Percentiles rank a stretch among this genome's conserved stretches.
Conservation (phyloP, 2,329 filamentous ascomycete genomes). For the Exophiala sp. region DNA sequence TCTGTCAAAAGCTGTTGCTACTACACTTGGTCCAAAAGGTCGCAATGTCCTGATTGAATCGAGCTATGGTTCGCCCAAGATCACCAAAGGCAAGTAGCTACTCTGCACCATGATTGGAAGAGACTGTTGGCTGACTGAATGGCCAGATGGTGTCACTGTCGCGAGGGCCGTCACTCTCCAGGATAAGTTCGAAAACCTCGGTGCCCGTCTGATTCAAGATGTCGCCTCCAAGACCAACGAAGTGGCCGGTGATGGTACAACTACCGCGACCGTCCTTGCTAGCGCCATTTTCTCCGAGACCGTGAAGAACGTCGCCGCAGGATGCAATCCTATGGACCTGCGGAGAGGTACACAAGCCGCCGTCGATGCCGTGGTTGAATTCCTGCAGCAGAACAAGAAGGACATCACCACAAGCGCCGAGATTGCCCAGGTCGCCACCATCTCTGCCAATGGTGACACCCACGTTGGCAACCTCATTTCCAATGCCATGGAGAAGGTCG, state of each 20-base stretch:
- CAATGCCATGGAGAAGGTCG: conserved; percentile 99
- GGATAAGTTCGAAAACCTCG: conserved; percentile 99
- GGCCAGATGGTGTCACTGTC: conserved; percentile 75
- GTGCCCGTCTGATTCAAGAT: conserved; percentile 91
- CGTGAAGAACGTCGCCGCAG: conserved; percentile 98
- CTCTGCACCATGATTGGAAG: background rate
- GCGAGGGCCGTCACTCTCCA: conserved; percentile 85
- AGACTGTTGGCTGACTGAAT: conserved; percentile 21
- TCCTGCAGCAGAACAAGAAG: conserved; percentile 89
- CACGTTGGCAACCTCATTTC: conserved; percentile 95
- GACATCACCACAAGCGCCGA: conserved; percentile 97
- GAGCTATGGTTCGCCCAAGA: conserved; percentile 97
- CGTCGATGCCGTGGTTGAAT: conserved; percentile 90
- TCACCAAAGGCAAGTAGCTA: conserved; percentile 80
- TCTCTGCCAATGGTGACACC: conserved; percentile 92
- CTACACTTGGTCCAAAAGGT: conserved; percentile 94
- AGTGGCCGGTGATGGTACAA: conserved; percentile 96
- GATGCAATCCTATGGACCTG: conserved; percentile 99
- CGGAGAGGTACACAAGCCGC: conserved; percentile 94
- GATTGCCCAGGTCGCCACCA: conserved; percentile 96
- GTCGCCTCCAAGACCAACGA: conserved; percentile 99
- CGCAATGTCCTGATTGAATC: conserved; percentile 98
- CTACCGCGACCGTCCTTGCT: conserved; percentile 92
- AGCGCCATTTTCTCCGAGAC: conserved; percentile 99
- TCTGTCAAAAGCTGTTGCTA: conserved; percentile 89